Evolutionary conservation across 2,329 filamentous ascomycete genomes (phyloP), one percentile per base, ranked within the genome.

Genomic region (Aspergillus vadensis): DNA sequence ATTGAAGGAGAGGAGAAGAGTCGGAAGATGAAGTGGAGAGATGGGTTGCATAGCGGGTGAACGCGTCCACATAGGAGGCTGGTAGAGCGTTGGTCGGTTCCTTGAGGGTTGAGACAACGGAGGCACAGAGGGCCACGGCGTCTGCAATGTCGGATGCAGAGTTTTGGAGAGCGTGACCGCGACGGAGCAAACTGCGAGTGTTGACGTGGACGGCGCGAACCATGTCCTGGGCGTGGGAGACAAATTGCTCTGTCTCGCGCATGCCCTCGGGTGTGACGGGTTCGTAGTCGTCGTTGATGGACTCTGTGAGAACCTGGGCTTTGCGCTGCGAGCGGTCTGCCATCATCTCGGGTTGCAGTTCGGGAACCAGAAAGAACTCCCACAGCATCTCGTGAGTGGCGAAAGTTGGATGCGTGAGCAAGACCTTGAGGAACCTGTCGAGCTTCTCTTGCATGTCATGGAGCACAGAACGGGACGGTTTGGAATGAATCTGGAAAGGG

Each of bases 361-460:
- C 95, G 1, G 95, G 95, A 12, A 99, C 93, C 0, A 99, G 84
- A 77, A 99, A 97, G 78, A 99, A 99, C 70, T 99, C 95, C 96
- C 95, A 99, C 2, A 99, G 84, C 85, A 98, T 92, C 79, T 99
- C 95, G 72, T 99, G 96, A 0, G 91, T 97, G 0, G 92, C 86
- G 72, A 99, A 97, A 0, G 95, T 98, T 3, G 94, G 90, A 71
- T 99, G 95, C 8, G 86, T 83, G 25, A 99, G 83, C 64, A 99
- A 84, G 17, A 92, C 91, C 66, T 91, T 91, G 67, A 99, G 80
- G 69, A 98, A 97, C 67, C 87, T 89, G 76, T 99, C 92, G 19
- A 97, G 86, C 15, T 90, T 87, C 48, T 92, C 80, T 73, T 99
- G 96, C 55, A 93, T 89, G 69, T 98, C 92, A 64, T 92, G 89